Conservation (phyloP, 2,329 filamentous ascomycete species). For the Didymosphaeria variabile region DNA sequence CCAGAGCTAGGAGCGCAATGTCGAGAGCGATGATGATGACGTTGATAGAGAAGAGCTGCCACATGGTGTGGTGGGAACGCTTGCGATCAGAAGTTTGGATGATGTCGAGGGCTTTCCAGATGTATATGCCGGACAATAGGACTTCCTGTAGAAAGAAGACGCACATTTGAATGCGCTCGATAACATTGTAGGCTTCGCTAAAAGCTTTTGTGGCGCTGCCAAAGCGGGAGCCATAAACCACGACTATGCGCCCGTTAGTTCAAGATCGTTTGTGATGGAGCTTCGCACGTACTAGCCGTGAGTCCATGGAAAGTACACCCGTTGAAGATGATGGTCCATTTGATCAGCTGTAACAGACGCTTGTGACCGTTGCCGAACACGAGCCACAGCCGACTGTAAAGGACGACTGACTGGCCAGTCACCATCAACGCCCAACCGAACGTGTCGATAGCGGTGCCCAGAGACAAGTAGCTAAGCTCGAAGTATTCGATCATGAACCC, state of each 20-base stretch:
- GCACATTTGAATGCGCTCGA: constrained; percentile 53
- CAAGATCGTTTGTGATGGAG: neutral
- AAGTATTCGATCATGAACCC: constrained; percentile 56
- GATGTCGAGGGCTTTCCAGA: constrained; percentile 57
- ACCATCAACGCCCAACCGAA: constrained; percentile 67
- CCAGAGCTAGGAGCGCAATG: constrained; percentile 46
- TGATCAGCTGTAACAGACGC: constrained; percentile 56
- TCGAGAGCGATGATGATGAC: constrained; percentile 50
- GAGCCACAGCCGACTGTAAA: constrained; percentile 68
- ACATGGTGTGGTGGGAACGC: constrained; percentile 39
- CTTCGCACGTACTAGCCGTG: constrained; percentile 36
- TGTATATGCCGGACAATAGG: constrained; percentile 53
- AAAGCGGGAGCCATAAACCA: constrained; percentile 62
- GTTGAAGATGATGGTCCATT: constrained; percentile 65
- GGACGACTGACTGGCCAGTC: constrained; percentile 67
- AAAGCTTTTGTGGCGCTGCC: constrained; percentile 52
- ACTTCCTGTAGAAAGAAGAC: constrained; percentile 50
- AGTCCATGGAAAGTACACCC: constrained; percentile 61
- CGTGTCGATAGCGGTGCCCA: constrained; percentile 53
- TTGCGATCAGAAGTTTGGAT: constrained; percentile 47
- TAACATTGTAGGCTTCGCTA: constrained; percentile 41
- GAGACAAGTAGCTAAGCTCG: constrained; percentile 23
- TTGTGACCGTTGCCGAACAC: constrained; percentile 59
- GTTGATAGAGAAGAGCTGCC: constrained; percentile 50
- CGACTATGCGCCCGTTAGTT: constrained; percentile 43